phyloP scores from a whole-genome alignment of 1,139 yeast species.

The Nakaseomyces sp. region DNA sequence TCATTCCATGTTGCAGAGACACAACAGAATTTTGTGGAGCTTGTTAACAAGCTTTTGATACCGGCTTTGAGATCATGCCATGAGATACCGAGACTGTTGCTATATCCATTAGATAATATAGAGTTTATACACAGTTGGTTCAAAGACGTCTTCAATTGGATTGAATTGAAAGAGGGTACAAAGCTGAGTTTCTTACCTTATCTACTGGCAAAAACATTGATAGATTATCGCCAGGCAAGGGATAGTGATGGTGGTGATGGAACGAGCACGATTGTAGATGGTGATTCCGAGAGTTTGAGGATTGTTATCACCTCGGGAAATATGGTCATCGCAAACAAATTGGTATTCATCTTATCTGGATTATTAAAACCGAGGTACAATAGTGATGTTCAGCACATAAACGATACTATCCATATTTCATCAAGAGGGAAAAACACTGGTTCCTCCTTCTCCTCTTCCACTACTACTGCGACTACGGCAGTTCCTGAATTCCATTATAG shows the following conservation, averaged over 20 bases:
- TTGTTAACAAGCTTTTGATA: constrained; percentile 26
- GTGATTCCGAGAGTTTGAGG: constrained; percentile 35
- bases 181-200: constrained; percentile 36
- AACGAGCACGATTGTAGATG: too few species aligned
- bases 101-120: constrained; percentile 27
- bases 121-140: constrained; percentile 42
- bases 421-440: neutral
- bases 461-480: too few species aligned
- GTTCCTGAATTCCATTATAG: too few species aligned
- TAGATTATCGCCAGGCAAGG: constrained; percentile 36
- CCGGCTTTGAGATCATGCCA: constrained; percentile 27
- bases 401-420: neutral
- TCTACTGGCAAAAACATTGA: constrained; percentile 38
- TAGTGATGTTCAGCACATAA: constrained; percentile 5
- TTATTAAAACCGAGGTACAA: constrained; percentile 28
- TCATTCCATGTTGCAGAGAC: constrained; percentile 8
- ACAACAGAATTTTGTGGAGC: constrained; percentile 15
- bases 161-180: constrained; percentile 51
- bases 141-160: constrained; percentile 50
- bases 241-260: constrained; percentile 24
- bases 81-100: constrained; percentile 31
- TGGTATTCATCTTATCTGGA: constrained; percentile 47
- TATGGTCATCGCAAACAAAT: constrained; percentile 52
- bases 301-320: constrained; percentile 53
- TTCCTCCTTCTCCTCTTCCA: neutral